phyloP scores from a whole-genome alignment of 2,329 filamentous ascomycete genomes.

The Ceratocystis eucalypticola region DNA sequence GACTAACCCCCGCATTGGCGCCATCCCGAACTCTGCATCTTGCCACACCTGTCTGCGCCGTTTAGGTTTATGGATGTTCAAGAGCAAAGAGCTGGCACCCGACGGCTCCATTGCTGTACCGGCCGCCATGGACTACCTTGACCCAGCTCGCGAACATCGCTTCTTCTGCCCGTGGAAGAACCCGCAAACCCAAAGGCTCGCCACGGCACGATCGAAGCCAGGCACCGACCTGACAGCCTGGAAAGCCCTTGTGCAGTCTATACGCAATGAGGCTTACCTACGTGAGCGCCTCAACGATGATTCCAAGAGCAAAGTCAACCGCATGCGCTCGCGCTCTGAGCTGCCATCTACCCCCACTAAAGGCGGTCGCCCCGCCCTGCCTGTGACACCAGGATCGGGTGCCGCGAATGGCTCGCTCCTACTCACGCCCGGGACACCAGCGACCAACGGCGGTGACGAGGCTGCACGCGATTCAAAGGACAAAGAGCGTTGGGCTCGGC shows the following conservation, averaged over 20 bases:
- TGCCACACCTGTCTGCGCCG: slow-evolving; percentile 81
- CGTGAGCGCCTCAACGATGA: slow-evolving; percentile 23
- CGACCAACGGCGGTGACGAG: slow-evolving; percentile 20
- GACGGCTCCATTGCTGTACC: slow-evolving; percentile 40
- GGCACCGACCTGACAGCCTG: slow-evolving; percentile 37
- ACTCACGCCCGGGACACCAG: background rate
- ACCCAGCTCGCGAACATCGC: slow-evolving; percentile 59
- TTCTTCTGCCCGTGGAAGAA: slow-evolving; percentile 77
- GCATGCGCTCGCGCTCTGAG: slow-evolving; percentile 17
- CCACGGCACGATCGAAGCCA: slow-evolving; percentile 26
- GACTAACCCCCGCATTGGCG: slow-evolving; percentile 38
- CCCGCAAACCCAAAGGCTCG: slow-evolving; percentile 41
- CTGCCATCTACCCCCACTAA: slow-evolving; percentile 20
- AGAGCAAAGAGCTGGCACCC: slow-evolving; percentile 52
- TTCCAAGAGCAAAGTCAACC: slow-evolving; percentile 11
- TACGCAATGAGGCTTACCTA: slow-evolving; percentile 46
- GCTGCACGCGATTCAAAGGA: slow-evolving; percentile 44
- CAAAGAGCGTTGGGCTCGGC: slow-evolving; percentile 58
- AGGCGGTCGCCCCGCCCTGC: slow-evolving; percentile 18
- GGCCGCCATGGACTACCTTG: slow-evolving; percentile 52
- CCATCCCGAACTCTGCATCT: slow-evolving; percentile 58
- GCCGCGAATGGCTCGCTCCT: background rate
- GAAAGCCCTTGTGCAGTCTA: slow-evolving; percentile 39
- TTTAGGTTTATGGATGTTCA: slow-evolving; percentile 89
- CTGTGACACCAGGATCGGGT: background rate